phyloP scores from a whole-genome alignment of 2,329 filamentous ascomycete species.

The Ascochyta pisi region DNA sequence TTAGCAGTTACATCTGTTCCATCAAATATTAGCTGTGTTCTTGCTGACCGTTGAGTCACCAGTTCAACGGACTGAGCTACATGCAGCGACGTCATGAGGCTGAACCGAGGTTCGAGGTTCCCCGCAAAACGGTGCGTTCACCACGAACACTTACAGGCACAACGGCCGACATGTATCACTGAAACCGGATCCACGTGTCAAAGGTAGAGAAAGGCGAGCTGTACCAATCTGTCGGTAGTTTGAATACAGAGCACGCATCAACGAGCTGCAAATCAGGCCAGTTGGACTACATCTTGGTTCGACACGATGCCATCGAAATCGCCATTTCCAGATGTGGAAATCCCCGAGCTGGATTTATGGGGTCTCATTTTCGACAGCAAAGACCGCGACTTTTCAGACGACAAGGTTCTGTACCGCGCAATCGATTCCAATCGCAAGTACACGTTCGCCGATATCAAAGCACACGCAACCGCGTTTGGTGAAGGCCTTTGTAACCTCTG shows the following conservation, averaged over 20 bases:
- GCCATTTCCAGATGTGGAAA: conserved; percentile 31
- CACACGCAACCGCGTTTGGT: conserved; percentile 73
- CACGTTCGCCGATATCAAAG: conserved; percentile 71
- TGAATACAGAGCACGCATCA: background rate
- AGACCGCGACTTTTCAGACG: conserved; percentile 29
- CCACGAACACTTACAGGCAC: background rate
- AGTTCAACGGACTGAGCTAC: conserved; percentile 2
- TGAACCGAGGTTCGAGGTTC: conserved; percentile 22
- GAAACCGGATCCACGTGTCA: background rate
- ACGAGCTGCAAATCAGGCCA: background rate
- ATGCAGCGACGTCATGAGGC: conserved; percentile 9
- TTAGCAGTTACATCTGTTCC: background rate
- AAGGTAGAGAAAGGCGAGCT: background rate
- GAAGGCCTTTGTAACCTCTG: conserved; percentile 75
- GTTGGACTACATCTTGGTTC: background rate
- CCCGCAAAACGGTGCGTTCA: conserved; percentile 10
- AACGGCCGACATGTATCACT: background rate
- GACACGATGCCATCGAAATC: conserved; percentile 29
- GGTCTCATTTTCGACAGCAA: conserved; percentile 32
- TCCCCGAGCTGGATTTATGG: conserved; percentile 33
- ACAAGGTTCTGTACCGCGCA: conserved; percentile 36
- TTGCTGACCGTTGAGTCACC: background rate
- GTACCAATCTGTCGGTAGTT: conserved; percentile 2
- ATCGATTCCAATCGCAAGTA: conserved; percentile 54
- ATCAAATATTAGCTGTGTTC: background rate